These are phyloP conservation scores for Vigna mungo DNA, from an alignment of 306 rosid genomes.

Conservation along the genomic window DNA sequence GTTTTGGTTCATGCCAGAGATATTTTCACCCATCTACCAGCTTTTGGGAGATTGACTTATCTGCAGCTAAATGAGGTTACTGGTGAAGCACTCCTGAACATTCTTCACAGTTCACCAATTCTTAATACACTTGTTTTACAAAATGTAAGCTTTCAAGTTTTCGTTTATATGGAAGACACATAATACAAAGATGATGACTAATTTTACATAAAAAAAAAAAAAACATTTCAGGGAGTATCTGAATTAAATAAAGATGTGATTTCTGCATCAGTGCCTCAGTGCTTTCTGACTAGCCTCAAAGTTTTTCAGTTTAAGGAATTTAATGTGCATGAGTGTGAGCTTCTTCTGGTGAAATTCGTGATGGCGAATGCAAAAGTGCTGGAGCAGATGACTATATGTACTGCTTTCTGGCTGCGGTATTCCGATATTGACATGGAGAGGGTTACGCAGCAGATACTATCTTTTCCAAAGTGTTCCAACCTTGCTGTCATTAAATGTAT, in stretches of 20 bases:
- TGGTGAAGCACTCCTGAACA: constrained; percentile 44
- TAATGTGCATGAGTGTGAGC: constrained; percentile 38
- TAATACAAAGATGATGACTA: not conserved
- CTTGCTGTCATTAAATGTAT: not conserved
- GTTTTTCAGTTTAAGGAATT: constrained; percentile 31
- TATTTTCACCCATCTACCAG: constrained; percentile 43
- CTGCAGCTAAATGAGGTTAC: constrained; percentile 51
- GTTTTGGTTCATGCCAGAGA: constrained; percentile 31
- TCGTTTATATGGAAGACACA: constrained; percentile 3
- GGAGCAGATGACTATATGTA: constrained; percentile 32
- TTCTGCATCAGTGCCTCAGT: constrained; percentile 36
- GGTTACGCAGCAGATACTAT: constrained; percentile 30
- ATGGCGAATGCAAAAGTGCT: constrained; percentile 36
- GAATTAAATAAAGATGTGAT: constrained; percentile 32
- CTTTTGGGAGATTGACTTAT: constrained; percentile 41
- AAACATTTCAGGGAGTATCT: constrained; percentile 38
- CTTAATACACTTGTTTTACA: constrained; percentile 46
- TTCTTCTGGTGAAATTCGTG: constrained; percentile 33
- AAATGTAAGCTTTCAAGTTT: constrained; percentile 46
- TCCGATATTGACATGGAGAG: constrained; percentile 33
- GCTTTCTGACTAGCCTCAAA: constrained; percentile 36
- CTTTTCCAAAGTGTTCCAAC: constrained; percentile 39
- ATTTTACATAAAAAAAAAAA: not conserved
- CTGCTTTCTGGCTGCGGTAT: constrained; percentile 35
- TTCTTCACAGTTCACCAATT: constrained; percentile 51